These are phyloP conservation scores for Candida krabiensis DNA, from an alignment of 805 yeast species.

Conservation along the genomic window DNA sequence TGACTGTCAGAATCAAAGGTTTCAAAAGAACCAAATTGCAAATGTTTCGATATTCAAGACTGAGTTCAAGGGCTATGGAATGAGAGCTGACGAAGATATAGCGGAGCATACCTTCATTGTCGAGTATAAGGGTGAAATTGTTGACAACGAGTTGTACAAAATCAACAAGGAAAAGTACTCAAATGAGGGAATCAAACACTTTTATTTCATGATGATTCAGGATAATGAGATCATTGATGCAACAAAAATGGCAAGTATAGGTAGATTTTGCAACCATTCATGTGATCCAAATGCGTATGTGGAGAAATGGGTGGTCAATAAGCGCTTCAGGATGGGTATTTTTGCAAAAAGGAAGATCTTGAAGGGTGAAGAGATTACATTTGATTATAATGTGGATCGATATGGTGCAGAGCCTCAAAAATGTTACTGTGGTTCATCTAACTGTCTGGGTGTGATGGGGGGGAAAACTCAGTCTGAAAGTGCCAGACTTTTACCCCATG, in stretches of 20 bases:
- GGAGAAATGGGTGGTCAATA: slow-evolving; percentile 96
- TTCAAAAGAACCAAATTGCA: slow-evolving; percentile 76
- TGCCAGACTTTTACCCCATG: slow-evolving; percentile 78
- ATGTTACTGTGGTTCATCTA: slow-evolving; percentile 90
- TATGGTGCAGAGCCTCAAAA: slow-evolving; percentile 94
- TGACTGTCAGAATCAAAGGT: slow-evolving; percentile 83
- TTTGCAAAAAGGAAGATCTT: slow-evolving; percentile 75
- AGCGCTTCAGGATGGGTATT: slow-evolving; percentile 89
- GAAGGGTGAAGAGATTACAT: slow-evolving; percentile 87
- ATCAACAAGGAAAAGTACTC: slow-evolving; percentile 76
- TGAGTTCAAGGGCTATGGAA: slow-evolving; percentile 85
- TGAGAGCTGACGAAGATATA: slow-evolving; percentile 64
- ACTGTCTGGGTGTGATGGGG: slow-evolving; percentile 91
- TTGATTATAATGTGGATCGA: slow-evolving; percentile 91
- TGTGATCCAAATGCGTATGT: slow-evolving; percentile 94
- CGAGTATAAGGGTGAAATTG: slow-evolving; percentile 94
- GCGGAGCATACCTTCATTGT: slow-evolving; percentile 71
- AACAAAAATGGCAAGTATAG: slow-evolving; percentile 82
- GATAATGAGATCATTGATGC: slow-evolving; percentile 95
- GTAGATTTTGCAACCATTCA: slow-evolving; percentile 92
- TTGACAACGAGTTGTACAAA: slow-evolving; percentile 75
- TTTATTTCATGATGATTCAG: slow-evolving; percentile 94
- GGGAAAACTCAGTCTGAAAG: slow-evolving; percentile 97
- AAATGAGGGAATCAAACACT: slow-evolving; percentile 67
- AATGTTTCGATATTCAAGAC: slow-evolving; percentile 80